Evolutionary conservation across 228 moss, liverwort and hornwort genomes (phyloP).

Genomic region (Sphagnum magellanicum): DNA sequence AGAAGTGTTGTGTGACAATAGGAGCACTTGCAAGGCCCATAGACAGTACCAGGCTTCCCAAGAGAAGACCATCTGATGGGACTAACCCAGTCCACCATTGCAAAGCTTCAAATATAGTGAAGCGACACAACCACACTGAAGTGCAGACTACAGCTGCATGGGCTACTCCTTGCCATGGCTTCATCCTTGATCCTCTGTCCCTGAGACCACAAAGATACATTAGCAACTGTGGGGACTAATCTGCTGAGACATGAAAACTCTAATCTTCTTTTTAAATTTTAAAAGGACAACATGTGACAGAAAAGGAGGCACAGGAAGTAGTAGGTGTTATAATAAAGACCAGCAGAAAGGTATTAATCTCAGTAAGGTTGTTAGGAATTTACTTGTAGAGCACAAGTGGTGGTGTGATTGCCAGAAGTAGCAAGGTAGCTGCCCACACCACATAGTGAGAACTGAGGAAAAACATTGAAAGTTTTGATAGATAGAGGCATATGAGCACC

Average conservation of each 20-base stretch:
- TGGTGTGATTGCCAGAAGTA: constrained; percentile 85
- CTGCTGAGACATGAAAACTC: not conserved
- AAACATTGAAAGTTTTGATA: constrained; percentile 90
- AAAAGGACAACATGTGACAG: not conserved
- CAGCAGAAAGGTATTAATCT: too few relatives aligned
- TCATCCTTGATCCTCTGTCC: constrained; percentile 83
- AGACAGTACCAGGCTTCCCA: constrained; percentile 72
- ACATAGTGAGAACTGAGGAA: constrained; percentile 73
- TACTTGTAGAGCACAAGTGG: constrained; percentile 96
- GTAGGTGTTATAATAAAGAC: too few relatives aligned
- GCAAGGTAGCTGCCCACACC: constrained; percentile 72
- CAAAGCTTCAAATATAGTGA: constrained; percentile 82
- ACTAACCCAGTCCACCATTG: constrained; percentile 88
- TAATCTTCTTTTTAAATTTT: not conserved
- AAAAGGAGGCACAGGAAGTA: too few relatives aligned
- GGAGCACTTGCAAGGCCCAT: constrained; percentile 78
- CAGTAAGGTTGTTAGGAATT: not conserved
- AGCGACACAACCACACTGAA: constrained; percentile 88
- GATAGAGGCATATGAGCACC: constrained; percentile 75
- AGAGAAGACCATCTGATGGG: constrained; percentile 80
- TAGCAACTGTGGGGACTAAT: not conserved
- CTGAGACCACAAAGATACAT: constrained; percentile 24
- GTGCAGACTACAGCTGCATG: constrained; percentile 71
- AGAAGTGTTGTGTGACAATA: constrained; percentile 87
- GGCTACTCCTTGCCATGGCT: constrained; percentile 84